Evolutionary conservation across 2,329 filamentous ascomycete species (phyloP).

Genomic region (Colletotrichum australisinense): DNA sequence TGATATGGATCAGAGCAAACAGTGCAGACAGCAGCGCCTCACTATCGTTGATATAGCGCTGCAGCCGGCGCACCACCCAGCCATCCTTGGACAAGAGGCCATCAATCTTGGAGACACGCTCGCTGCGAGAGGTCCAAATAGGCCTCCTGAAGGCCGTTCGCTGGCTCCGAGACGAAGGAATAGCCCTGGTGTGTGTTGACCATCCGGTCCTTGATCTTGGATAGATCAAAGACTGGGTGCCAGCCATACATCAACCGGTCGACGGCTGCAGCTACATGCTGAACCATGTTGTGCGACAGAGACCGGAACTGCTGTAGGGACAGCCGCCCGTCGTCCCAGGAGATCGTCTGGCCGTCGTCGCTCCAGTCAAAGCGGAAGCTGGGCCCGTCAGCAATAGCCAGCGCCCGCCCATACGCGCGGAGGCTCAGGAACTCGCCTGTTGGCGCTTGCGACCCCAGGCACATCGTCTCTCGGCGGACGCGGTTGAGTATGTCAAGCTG

Average conservation of each 20-base stretch:
- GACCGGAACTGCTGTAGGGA: background rate
- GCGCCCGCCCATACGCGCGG: background rate
- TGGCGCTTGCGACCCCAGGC: background rate
- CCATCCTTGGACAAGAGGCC: background rate
- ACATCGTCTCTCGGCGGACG: slow-evolving; percentile 1
- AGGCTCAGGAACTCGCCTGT: background rate
- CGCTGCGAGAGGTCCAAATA: background rate
- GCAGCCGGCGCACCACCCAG: too few species aligned
- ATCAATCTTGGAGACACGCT: background rate
- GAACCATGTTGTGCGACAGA: background rate
- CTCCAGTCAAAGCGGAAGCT: background rate
- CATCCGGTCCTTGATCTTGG: background rate
- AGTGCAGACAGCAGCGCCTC: too few species aligned
- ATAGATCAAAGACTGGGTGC: background rate
- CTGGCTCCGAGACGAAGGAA: background rate
- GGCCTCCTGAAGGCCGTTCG: background rate
- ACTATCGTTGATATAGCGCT: too few species aligned
- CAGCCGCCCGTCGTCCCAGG: background rate
- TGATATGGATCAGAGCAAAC: too few species aligned
- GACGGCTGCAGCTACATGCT: background rate
- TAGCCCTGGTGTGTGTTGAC: background rate
- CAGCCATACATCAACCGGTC: background rate
- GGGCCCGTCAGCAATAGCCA: background rate
- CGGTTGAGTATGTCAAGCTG: background rate
- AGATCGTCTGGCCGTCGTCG: background rate